Conservation (phyloP, 176 grass and related monocot species). For the Tuctoria greenei region DNA sequence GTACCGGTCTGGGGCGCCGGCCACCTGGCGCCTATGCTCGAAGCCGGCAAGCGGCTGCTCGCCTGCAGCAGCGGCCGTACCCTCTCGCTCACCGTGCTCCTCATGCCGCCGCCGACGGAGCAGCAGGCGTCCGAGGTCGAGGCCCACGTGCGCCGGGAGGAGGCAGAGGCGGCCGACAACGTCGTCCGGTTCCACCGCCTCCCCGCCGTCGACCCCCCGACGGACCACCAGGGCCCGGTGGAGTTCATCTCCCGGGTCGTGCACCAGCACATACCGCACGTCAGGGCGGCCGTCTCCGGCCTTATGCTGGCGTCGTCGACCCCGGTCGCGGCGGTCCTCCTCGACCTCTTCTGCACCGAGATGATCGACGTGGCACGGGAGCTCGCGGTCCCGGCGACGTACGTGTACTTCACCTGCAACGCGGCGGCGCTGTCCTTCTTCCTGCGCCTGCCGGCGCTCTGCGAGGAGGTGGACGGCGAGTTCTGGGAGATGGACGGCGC, state of each 20-base stretch:
- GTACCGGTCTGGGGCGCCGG: slow-evolving; percentile 24
- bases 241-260: slow-evolving; percentile 27
- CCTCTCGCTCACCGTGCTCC: slow-evolving; percentile 9
- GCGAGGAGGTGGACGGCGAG: background rate
- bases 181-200: background rate
- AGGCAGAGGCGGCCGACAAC: background rate
- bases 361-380: background rate
- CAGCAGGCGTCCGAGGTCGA: slow-evolving; percentile 1
- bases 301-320: too few relatives aligned
- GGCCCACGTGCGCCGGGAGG: background rate
- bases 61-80: background rate
- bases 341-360: slow-evolving; percentile 20
- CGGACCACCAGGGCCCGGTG: background rate
- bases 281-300: background rate
- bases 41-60: slow-evolving; percentile 22
- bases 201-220: background rate
- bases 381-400: background rate
- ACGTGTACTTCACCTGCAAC: slow-evolving; percentile 19
- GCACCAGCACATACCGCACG: background rate
- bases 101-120: slow-evolving; percentile 22
- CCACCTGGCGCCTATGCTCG: slow-evolving; percentile 14
- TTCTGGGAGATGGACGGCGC: background rate
- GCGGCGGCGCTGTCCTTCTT: slow-evolving; percentile 5
- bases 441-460: background rate
- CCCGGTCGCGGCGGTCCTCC: background rate